phyloP scores from a whole-genome alignment of 2,329 filamentous ascomycete species.

The Fusarium sp. region DNA sequence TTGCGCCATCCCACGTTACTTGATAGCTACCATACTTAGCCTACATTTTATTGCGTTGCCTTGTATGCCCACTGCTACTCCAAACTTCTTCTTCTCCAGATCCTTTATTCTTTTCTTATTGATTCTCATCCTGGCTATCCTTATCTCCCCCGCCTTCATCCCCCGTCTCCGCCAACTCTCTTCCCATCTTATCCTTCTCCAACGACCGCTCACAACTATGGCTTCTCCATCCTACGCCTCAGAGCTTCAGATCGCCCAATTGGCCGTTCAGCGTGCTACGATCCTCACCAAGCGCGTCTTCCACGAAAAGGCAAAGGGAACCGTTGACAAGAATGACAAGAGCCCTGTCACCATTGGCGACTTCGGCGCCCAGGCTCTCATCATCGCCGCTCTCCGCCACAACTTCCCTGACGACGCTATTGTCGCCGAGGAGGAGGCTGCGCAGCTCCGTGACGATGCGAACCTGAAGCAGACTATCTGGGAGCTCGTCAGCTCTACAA shows the following conservation, averaged over 20 bases:
- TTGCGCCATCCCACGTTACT: conserved; percentile 37
- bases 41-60: conserved; percentile 19
- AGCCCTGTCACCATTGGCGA: conserved; percentile 98
- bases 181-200: conserved; percentile 39
- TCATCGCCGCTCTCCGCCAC: conserved; percentile 88
- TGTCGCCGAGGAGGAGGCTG: conserved; percentile 94
- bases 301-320: conserved; percentile 91
- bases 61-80: conserved; percentile 25
- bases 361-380: conserved; percentile 96
- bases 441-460: conserved; percentile 77
- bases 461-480: conserved; percentile 77
- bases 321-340: conserved; percentile 88
- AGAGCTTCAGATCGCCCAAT: conserved; percentile 84
- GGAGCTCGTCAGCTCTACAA: conserved; percentile 79
- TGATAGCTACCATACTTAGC: neutral
- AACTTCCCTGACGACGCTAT: conserved; percentile 93
- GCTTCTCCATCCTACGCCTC: conserved; percentile 67
- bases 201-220: conserved; percentile 47
- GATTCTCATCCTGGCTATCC: conserved; percentile 44
- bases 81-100: conserved; percentile 8
- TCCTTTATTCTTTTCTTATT: conserved; percentile 35
- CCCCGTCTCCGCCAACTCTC: conserved; percentile 45
- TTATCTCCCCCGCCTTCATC: conserved; percentile 41
- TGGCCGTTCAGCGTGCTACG: conserved; percentile 84
- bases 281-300: conserved; percentile 66